These are phyloP conservation scores for Pezicula rhizophila DNA, from an alignment of 2,329 filamentous ascomycete genomes.

Conservation along the genomic window DNA sequence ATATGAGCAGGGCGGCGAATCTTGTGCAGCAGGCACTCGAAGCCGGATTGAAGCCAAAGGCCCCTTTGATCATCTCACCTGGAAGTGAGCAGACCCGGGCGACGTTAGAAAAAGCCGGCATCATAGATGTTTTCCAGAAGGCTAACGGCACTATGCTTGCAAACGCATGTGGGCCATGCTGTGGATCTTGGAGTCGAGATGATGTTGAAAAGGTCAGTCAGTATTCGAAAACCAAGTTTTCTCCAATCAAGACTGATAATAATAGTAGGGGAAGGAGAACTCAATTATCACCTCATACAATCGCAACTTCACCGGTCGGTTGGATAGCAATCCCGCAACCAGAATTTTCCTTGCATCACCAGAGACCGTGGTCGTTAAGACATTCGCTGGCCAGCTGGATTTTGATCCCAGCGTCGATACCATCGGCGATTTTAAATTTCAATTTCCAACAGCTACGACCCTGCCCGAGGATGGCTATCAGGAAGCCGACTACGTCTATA, in stretches of 20 bases:
- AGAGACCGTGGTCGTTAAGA: constrained; percentile 81
- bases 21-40: constrained; percentile 86
- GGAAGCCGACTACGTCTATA: constrained; percentile 88
- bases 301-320: constrained; percentile 98
- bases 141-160: constrained; percentile 92
- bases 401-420: constrained; percentile 95
- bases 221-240: too few species aligned
- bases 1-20: constrained; percentile 88
- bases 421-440: constrained; percentile 90
- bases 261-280: constrained; percentile 88
- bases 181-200: constrained; percentile 87
- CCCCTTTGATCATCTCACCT: constrained; percentile 89
- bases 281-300: constrained; percentile 99
- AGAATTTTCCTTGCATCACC: constrained; percentile 91
- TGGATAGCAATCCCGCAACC: constrained; percentile 91
- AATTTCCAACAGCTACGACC: constrained; percentile 71
- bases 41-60: constrained; percentile 90
- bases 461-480: constrained; percentile 82
- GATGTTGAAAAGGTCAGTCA: constrained; percentile 98
- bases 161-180: constrained; percentile 93
- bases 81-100: constrained; percentile 96
- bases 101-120: constrained; percentile 54
- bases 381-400: constrained; percentile 74
- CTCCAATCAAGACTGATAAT: too few species aligned
- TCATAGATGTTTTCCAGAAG: constrained; percentile 66